These are phyloP conservation scores for Plasmodium knowlesi DNA, from an alignment of 169 alveolate genomes.

Conservation along the genomic window DNA sequence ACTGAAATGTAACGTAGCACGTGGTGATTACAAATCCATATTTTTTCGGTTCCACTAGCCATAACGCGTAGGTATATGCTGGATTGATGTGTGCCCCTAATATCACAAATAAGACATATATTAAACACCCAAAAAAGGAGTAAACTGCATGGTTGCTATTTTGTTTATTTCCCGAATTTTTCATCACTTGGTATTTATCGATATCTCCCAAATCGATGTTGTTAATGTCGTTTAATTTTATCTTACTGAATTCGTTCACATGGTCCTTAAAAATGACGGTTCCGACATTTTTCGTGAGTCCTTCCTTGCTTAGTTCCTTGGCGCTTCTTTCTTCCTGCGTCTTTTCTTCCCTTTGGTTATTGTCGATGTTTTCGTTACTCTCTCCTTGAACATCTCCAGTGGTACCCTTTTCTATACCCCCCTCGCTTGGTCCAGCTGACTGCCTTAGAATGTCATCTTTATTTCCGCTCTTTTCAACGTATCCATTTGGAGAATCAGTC, in stretches of 20 bases:
- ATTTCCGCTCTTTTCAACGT: neutral
- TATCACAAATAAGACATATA: conserved; percentile 59
- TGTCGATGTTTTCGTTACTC: neutral
- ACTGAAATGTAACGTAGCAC: conserved; percentile 50
- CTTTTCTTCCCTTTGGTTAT: neutral
- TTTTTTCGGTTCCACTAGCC: conserved; percentile 65
- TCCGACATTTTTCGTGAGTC: conserved; percentile 18
- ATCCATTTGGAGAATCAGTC: neutral
- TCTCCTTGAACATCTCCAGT: neutral
- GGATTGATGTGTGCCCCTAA: conserved; percentile 68
- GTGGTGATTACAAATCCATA: conserved; percentile 66
- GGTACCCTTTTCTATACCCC: neutral
- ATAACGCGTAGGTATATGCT: conserved; percentile 65
- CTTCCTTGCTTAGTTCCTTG: neutral
- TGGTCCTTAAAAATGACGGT: conserved; percentile 44
- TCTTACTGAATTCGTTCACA: conserved; percentile 53
- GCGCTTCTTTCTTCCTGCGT: neutral
- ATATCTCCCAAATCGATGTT: conserved; percentile 20
- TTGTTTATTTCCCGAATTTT: conserved; percentile 13
- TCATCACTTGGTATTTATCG: conserved; percentile 40
- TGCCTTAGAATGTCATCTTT: neutral
- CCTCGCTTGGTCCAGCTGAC: neutral
- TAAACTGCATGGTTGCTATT: conserved; percentile 61
- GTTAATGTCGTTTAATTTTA: conserved; percentile 65
- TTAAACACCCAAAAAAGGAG: conserved; percentile 65